These are phyloP conservation scores for Tricholoma furcatifolium DNA, from an alignment of 768 basidiomycete genomes.

Conservation along the genomic window DNA sequence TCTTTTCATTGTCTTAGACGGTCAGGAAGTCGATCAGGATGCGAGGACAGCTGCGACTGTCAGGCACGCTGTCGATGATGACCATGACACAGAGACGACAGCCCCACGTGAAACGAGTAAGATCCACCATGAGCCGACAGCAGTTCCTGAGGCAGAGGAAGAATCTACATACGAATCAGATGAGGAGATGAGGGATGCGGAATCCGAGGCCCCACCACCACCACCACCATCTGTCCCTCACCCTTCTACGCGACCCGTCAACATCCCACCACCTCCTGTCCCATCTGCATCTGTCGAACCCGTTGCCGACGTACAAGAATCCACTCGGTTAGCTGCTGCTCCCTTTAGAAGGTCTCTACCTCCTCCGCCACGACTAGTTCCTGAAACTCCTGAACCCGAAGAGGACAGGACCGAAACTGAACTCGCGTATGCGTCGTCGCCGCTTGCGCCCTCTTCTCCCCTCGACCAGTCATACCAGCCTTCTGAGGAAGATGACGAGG, in stretches of 20 bases:
- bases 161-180: background rate
- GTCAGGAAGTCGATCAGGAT: conserved; percentile 10
- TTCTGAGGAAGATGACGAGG: conserved; percentile 17
- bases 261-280: conserved; percentile 4
- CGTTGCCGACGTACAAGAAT: background rate
- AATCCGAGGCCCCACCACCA: conserved; percentile 11
- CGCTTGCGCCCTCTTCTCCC: background rate
- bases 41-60: conserved; percentile 4
- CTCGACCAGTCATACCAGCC: background rate
- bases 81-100: conserved; percentile 5
- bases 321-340: background rate
- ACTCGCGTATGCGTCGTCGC: background rate
- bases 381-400: conserved; percentile 25
- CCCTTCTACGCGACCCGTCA: conserved; percentile 12
- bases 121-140: conserved; percentile 7
- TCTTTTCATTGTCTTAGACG: conserved; percentile 16
- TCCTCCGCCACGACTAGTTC: conserved; percentile 25
- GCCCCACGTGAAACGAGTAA: conserved; percentile 8
- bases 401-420: conserved; percentile 20
- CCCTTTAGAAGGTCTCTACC: conserved; percentile 12
- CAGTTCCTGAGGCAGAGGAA: conserved; percentile 4
- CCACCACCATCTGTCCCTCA: conserved; percentile 17
- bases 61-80: conserved; percentile 12
- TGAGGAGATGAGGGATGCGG: conserved; percentile 6
- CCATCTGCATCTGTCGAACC: conserved; percentile 8